Conservation (phyloP, 768 basidiomycete species). For the Termitomyces sp. region DNA sequence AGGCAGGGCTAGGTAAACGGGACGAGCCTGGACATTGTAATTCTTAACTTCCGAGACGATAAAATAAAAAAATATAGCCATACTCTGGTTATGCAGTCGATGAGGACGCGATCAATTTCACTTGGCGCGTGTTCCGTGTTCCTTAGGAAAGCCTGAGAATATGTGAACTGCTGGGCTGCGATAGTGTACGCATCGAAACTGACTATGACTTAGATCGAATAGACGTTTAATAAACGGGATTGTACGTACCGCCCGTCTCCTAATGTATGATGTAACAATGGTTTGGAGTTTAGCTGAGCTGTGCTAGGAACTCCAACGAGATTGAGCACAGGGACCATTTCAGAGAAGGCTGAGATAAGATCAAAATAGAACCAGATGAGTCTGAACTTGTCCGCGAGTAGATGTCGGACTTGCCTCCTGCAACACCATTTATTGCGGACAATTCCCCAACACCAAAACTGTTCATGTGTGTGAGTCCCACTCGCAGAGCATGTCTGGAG, state of each 20-base stretch:
- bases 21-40: conserved; percentile 50
- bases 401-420: conserved; percentile 43
- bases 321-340: conserved; percentile 88
- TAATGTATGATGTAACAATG: conserved; percentile 11
- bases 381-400: neutral
- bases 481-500: neutral
- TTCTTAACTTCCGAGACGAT: neutral
- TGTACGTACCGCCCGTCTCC: conserved; percentile 8
- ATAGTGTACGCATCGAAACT: conserved; percentile 78
- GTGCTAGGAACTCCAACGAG: conserved; percentile 52
- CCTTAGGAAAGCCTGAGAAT: conserved; percentile 56
- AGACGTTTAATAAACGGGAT: neutral
- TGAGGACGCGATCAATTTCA: conserved; percentile 76
- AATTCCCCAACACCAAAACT: conserved; percentile 89
- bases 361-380: neutral
- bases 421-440: conserved; percentile 80
- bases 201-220: neutral
- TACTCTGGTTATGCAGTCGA: conserved; percentile 56
- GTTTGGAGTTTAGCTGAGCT: conserved; percentile 6
- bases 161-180: conserved; percentile 70
- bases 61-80: conserved; percentile 4
- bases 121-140: conserved; percentile 47
- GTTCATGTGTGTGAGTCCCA: too few species aligned
- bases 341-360: conserved; percentile 55
- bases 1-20: conserved; percentile 83